A percentile compares a stretch with the other conserved stretches of the same genome.
phyloP scores from a whole-genome alignment of 257 asterid species.

The Capsicum rhomboideum region DNA sequence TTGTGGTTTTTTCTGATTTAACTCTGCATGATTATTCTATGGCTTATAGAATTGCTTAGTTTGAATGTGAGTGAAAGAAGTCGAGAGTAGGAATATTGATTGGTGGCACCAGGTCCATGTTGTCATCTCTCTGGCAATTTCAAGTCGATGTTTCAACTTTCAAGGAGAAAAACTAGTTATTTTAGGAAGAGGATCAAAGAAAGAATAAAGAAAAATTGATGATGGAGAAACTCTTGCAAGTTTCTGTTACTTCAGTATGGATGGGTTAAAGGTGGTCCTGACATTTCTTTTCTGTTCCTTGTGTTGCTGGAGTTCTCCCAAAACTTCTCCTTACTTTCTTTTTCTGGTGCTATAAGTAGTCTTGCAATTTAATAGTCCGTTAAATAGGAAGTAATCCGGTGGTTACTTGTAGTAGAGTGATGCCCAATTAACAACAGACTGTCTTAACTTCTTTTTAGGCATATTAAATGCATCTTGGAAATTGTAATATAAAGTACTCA shows the following conservation, averaged over 20 bases:
- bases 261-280: background rate
- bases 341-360: background rate
- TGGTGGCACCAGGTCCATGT: background rate
- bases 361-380: background rate
- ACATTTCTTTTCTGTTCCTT: background rate
- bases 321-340: background rate
- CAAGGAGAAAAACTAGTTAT: background rate
- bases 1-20: background rate
- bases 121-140: background rate
- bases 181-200: background rate
- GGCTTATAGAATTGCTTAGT: background rate
- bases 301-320: background rate
- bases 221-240: background rate
- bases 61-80: background rate
- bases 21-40: background rate
- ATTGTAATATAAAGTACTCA: background rate
- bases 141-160: background rate
- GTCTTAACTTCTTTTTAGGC: background rate
- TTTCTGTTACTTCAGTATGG: background rate
- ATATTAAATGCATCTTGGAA: background rate
- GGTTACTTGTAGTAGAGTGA: background rate
- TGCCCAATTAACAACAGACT: background rate
- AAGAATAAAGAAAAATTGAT: background rate
- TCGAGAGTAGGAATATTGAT: background rate
- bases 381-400: background rate